A percentile compares a stretch with the other conserved stretches of the same genome.
These are phyloP conservation scores for Apostasia ramifera DNA, from an alignment of 106 monocot genomes.

Conservation along the genomic window DNA sequence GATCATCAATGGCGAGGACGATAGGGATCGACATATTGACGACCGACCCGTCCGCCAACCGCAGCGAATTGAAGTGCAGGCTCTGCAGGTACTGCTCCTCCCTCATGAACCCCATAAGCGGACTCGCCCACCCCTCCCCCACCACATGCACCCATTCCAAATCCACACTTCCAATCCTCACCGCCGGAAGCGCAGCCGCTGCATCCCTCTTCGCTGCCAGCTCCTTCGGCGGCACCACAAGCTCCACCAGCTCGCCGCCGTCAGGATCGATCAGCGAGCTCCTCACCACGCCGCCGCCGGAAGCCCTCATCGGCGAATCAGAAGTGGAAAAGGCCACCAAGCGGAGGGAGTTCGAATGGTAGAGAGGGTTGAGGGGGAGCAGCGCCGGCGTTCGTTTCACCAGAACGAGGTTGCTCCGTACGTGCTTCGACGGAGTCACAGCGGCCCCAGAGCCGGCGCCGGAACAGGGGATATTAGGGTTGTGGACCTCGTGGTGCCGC, in stretches of 20 bases:
- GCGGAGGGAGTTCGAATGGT: conserved; percentile 15
- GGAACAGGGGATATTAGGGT: not conserved
- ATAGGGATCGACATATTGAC: conserved; percentile 98
- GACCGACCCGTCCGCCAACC: conserved; percentile 51
- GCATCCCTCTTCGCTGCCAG: conserved; percentile 35
- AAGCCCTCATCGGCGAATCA: not conserved
- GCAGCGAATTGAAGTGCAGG: conserved; percentile 81
- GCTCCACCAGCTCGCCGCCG: conserved; percentile 71
- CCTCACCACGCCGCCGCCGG: not conserved
- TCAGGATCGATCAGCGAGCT: conserved; percentile 94
- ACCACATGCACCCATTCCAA: conserved; percentile 91
- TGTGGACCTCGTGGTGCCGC: no score
- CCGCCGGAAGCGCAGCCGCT: conserved; percentile 43
- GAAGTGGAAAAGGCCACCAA: conserved; percentile 3
- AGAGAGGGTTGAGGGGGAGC: conserved; percentile 7
- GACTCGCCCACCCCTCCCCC: conserved; percentile 98
- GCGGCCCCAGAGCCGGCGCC: not conserved
- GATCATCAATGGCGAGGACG: conserved; percentile 70
- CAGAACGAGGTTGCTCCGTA: not conserved
- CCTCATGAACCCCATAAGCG: conserved; percentile 90
- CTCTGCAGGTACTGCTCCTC: conserved; percentile 89
- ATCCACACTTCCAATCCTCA: conserved; percentile 52
- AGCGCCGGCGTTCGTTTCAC: not conserved
- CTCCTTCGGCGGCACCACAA: conserved; percentile 41
- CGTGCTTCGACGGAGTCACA: not conserved